These are phyloP conservation scores for Artemisia tridentata DNA, from an alignment of 129 eudicot genomes.

Conservation along the genomic window DNA sequence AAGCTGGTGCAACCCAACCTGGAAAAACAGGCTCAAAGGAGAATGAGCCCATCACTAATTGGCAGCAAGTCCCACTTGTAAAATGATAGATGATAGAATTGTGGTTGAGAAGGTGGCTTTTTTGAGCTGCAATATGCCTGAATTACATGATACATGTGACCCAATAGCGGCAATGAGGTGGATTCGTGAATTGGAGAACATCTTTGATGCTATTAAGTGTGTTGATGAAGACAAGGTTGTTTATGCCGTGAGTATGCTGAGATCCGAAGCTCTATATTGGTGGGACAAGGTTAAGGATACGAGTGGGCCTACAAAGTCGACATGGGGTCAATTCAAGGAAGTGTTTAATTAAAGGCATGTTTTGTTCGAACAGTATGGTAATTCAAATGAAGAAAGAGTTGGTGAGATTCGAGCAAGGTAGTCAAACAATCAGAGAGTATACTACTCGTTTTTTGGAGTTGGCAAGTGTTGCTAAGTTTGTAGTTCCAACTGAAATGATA, in stretches of 20 bases:
- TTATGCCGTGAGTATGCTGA: neutral
- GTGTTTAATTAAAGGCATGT: neutral
- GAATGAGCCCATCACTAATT: too few relatives aligned
- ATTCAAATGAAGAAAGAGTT: neutral
- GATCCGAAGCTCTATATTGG: constrained; percentile 9
- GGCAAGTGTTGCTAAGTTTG: neutral
- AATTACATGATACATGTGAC: neutral
- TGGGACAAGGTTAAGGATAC: neutral
- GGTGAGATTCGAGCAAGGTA: neutral
- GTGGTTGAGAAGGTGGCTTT: neutral
- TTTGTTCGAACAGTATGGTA: neutral
- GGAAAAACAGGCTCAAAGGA: too few relatives aligned
- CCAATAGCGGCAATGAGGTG: constrained; percentile 13
- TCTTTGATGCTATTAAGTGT: constrained; percentile 3
- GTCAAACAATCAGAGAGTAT: constrained; percentile 2
- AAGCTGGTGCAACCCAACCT: too few relatives aligned
- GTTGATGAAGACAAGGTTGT: constrained; percentile 8
- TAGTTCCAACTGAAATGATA: neutral
- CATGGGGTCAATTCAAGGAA: constrained; percentile 21
- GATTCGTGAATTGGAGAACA: constrained; percentile 9
- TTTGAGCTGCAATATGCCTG: neutral
- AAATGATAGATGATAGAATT: neutral
- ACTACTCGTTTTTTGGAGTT: neutral
- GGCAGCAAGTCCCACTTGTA: neutral
- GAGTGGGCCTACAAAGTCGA: constrained; percentile 9